A percentile compares a stretch with the other conserved stretches of the same genome.
Conservation (phyloP, 768 basidiomycete species). For the Lentinula sp. region DNA sequence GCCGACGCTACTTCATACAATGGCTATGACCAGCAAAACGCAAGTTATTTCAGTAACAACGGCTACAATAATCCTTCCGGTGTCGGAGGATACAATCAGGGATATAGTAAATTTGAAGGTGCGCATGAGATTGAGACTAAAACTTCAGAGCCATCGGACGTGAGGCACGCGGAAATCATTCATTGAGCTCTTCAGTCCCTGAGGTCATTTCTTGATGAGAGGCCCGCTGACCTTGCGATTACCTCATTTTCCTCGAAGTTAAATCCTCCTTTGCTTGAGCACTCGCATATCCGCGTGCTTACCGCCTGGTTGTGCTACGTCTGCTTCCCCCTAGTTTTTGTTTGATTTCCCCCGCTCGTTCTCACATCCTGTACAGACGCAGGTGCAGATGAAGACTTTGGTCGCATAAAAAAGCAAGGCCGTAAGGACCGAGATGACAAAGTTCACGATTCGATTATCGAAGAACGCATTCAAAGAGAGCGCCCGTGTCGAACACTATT, state of each 20-base stretch:
- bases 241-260: not conserved
- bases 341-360: conserved; percentile 27
- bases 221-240: not conserved
- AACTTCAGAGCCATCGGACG: conserved; percentile 36
- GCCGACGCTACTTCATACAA: conserved; percentile 61
- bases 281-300: conserved; percentile 26
- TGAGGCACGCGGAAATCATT: conserved; percentile 45
- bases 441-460: conserved; percentile 86
- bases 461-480: conserved; percentile 91
- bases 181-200: conserved; percentile 6
- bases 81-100: conserved; percentile 49
- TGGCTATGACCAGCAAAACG: conserved; percentile 59
- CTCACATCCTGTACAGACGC: conserved; percentile 56
- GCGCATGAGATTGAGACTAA: conserved; percentile 72
- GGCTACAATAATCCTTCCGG: conserved; percentile 47
- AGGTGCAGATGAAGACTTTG: conserved; percentile 48
- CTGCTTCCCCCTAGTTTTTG: conserved; percentile 32
- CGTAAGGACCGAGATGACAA: conserved; percentile 85
- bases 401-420: conserved; percentile 37
- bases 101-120: conserved; percentile 70
- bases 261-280: conserved; percentile 11
- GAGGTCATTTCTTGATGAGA: conserved; percentile 7
- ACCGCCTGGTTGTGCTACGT: conserved; percentile 36
- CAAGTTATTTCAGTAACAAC: conserved; percentile 70
- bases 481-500: conserved; percentile 94